Conservation (phyloP, 805 yeast species). For the Danielia oregonensis region DNA sequence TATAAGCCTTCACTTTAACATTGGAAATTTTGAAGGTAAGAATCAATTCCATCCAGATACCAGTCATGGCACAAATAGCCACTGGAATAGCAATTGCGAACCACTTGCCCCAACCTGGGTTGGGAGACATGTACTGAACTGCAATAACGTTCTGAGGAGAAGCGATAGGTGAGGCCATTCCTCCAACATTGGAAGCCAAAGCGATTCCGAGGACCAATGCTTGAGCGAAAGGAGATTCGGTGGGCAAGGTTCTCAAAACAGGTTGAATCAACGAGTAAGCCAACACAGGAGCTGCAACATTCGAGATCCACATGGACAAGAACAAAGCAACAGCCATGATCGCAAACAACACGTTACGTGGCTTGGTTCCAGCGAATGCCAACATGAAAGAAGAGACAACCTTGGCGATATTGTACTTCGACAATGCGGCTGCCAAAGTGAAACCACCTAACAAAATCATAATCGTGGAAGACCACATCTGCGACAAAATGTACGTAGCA, state of each 20-base stretch:
- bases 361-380: constrained; percentile 81
- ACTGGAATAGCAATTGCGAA: constrained; percentile 85
- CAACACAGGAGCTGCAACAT: constrained; percentile 95
- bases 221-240: constrained; percentile 71
- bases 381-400: constrained; percentile 77
- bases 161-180: constrained; percentile 96
- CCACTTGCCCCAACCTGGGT: constrained; percentile 91
- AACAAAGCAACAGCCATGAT: constrained; percentile 85
- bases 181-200: constrained; percentile 88
- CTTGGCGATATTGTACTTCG: constrained; percentile 87
- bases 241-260: constrained; percentile 75
- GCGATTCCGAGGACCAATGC: constrained; percentile 90
- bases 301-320: constrained; percentile 92
- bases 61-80: constrained; percentile 53
- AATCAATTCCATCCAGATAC: constrained; percentile 71
- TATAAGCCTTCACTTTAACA: constrained; percentile 55
- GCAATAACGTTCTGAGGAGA: constrained; percentile 96
- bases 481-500: constrained; percentile 69
- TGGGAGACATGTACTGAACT: constrained; percentile 74
- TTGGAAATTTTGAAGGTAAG: constrained; percentile 56
- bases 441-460: constrained; percentile 90
- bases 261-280: constrained; percentile 92
- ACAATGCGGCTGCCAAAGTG: constrained; percentile 89
- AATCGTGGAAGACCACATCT: constrained; percentile 96
- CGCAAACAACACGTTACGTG: constrained; percentile 68